phyloP scores from a whole-genome alignment of 495 filamentous ascomycete genomes.

The Penicillium riverlandense region DNA sequence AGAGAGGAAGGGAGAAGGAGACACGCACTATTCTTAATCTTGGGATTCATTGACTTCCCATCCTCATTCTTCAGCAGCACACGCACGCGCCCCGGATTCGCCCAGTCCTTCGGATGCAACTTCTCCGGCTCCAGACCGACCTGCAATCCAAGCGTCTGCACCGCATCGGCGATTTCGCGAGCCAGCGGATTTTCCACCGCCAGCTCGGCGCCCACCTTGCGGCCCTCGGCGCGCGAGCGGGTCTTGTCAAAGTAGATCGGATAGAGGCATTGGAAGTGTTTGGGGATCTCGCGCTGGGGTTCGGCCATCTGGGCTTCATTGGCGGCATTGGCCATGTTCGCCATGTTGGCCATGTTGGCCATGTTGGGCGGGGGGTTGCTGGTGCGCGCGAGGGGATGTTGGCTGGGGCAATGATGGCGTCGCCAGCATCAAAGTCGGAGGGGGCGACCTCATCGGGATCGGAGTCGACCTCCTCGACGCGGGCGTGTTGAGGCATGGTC shows the following conservation, averaged over 20 bases:
- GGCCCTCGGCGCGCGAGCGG: constrained; percentile 68
- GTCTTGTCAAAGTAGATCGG: constrained; percentile 85
- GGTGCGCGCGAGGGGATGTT: constrained; percentile 18
- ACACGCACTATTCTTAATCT: constrained; percentile 69
- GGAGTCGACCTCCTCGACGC: constrained; percentile 85
- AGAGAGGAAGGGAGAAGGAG: neutral
- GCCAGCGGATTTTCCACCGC: constrained; percentile 85
- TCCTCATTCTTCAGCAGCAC: constrained; percentile 59
- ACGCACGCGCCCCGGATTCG: constrained; percentile 85
- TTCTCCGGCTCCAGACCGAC: constrained; percentile 86
- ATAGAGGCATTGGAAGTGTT: constrained; percentile 81
- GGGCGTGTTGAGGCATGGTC: constrained; percentile 71
- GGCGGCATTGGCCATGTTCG: constrained; percentile 26
- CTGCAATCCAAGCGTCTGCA: constrained; percentile 61
- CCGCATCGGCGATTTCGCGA: constrained; percentile 80
- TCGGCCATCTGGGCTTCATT: constrained; percentile 25
- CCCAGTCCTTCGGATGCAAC: constrained; percentile 93
- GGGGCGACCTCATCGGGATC: constrained; percentile 73
- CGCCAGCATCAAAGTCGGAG: constrained; percentile 49
- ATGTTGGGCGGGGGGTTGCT: constrained; percentile 2
- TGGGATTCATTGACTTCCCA: constrained; percentile 37
- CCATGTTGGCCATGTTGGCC: constrained; percentile 28
- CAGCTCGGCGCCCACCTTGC: constrained; percentile 61
- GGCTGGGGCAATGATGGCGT: constrained; percentile 33
- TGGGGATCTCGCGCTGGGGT: constrained; percentile 51